These are phyloP conservation scores for Cordyceps fumosorosea DNA, from an alignment of 2,329 filamentous ascomycete genomes.

Conservation along the genomic window DNA sequence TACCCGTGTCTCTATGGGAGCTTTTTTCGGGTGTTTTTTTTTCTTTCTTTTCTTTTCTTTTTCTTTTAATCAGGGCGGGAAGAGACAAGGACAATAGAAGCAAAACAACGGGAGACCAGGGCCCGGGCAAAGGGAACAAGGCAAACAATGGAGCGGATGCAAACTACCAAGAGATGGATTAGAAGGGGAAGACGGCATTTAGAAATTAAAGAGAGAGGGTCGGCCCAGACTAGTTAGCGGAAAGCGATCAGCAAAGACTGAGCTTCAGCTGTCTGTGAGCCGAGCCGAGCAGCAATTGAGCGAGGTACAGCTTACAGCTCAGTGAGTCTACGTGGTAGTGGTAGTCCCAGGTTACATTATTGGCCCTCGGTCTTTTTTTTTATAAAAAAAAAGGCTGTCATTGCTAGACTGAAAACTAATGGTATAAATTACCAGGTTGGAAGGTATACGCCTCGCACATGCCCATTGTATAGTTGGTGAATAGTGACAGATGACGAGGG, in stretches of 20 bases:
- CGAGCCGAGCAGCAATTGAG: not conserved
- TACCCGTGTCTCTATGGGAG: not conserved
- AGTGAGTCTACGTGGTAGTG: too few species aligned
- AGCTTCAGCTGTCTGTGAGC: not conserved
- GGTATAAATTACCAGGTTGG: too few species aligned
- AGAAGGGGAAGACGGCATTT: not conserved
- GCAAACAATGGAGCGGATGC: not conserved
- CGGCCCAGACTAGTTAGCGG: not conserved
- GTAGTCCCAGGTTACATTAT: not conserved
- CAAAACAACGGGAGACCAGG: not conserved
- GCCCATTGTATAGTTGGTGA: too few species aligned
- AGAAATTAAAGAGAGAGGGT: not conserved
- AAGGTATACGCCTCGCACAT: too few species aligned
- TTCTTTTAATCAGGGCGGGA: too few species aligned
- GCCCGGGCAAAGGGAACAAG: not conserved
- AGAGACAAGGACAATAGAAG: not conserved
- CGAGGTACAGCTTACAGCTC: not conserved
- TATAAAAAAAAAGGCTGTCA: too few species aligned
- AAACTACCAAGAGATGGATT: not conserved
- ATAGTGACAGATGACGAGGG: not conserved
- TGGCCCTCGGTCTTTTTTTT: not conserved
- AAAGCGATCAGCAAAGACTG: not conserved
- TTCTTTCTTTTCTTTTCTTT: too few species aligned
- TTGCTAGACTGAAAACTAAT: too few species aligned
- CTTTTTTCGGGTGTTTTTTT: too few species aligned